Percentiles rank a stretch among this genome's conserved stretches.
Evolutionary conservation across 257 asterid species (phyloP).

Genomic region (Gentiana macrophylla): DNA sequence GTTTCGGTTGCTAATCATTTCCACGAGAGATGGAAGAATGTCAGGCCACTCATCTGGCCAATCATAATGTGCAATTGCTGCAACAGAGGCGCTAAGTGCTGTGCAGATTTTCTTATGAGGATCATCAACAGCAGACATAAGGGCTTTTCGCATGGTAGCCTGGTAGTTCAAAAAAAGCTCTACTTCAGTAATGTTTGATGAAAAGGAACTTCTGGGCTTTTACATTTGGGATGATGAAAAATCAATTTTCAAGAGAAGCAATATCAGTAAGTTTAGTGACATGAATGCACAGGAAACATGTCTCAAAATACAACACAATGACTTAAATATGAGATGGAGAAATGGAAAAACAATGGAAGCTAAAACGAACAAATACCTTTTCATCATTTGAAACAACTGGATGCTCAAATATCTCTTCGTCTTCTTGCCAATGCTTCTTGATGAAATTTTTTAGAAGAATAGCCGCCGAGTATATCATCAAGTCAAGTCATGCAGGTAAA

Average conservation of each 20-base stretch:
- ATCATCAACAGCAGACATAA: constrained; percentile 65
- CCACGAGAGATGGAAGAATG: constrained; percentile 57
- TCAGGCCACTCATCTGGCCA: constrained; percentile 99
- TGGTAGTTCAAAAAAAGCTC: constrained; percentile 17
- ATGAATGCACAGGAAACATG: neutral
- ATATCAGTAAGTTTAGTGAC: neutral
- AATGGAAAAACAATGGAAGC: constrained; percentile 4
- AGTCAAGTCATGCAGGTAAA: constrained; percentile 44
- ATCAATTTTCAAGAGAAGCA: neutral
- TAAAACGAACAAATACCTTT: constrained; percentile 38
- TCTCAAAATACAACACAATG: neutral
- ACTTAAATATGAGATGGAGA: neutral
- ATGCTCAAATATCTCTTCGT: constrained; percentile 80
- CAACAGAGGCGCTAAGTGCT: constrained; percentile 81
- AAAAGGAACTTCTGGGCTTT: neutral
- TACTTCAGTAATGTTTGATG: constrained; percentile 8
- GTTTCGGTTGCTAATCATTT: constrained; percentile 50
- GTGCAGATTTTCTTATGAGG: constrained; percentile 74
- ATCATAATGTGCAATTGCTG: constrained; percentile 70
- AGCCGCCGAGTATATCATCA: constrained; percentile 65
- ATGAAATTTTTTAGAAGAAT: constrained; percentile 83
- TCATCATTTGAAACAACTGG: constrained; percentile 69
- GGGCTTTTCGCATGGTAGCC: constrained; percentile 60
- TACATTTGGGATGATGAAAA: neutral
- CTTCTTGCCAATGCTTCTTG: constrained; percentile 81